These are phyloP conservation scores for Elsinoe australis DNA, from an alignment of 2,329 filamentous ascomycete species.

Conservation along the genomic window DNA sequence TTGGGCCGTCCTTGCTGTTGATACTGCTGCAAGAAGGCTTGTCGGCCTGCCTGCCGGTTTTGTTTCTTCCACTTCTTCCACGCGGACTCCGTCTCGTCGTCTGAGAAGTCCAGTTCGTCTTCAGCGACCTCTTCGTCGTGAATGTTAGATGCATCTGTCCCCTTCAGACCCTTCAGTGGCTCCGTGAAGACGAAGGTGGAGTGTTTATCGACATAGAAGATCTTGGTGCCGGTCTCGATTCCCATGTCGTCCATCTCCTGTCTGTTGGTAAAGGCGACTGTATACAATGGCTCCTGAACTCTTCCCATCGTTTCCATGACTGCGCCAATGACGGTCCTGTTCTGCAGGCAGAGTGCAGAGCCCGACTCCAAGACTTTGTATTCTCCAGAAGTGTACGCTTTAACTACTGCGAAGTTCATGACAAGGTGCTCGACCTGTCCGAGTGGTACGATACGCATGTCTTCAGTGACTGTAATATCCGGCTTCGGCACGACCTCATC, in stretches of 20 bases:
- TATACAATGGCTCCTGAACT: slow-evolving; percentile 80
- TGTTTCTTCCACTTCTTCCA: slow-evolving; percentile 31
- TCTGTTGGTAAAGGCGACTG: slow-evolving; percentile 63
- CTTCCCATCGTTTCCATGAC: slow-evolving; percentile 79
- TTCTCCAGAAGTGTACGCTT: slow-evolving; percentile 69
- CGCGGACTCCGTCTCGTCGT: slow-evolving; percentile 80
- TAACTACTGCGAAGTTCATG: slow-evolving; percentile 69
- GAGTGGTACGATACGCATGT: slow-evolving; percentile 69
- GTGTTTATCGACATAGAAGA: slow-evolving; percentile 74
- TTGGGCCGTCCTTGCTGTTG: slow-evolving; percentile 11
- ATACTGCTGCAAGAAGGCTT: slow-evolving; percentile 1
- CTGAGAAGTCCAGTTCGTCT: slow-evolving; percentile 90
- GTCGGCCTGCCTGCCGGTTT: slow-evolving; percentile 4
- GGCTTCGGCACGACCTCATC: slow-evolving; percentile 52
- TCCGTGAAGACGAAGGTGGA: slow-evolving; percentile 83
- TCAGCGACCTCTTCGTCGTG: slow-evolving; percentile 84
- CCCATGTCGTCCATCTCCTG: slow-evolving; percentile 61
- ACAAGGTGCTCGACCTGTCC: slow-evolving; percentile 71
- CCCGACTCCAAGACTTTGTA: slow-evolving; percentile 78
- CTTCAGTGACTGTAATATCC: slow-evolving; percentile 65
- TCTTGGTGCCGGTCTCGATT: slow-evolving; percentile 58
- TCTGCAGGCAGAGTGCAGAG: slow-evolving; percentile 70
- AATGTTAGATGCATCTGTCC: slow-evolving; percentile 88
- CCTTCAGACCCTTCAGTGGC: slow-evolving; percentile 68
- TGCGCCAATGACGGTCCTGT: slow-evolving; percentile 69